Conservation (phyloP, 208 protist genomes). For the Polymyxa betae region DNA sequence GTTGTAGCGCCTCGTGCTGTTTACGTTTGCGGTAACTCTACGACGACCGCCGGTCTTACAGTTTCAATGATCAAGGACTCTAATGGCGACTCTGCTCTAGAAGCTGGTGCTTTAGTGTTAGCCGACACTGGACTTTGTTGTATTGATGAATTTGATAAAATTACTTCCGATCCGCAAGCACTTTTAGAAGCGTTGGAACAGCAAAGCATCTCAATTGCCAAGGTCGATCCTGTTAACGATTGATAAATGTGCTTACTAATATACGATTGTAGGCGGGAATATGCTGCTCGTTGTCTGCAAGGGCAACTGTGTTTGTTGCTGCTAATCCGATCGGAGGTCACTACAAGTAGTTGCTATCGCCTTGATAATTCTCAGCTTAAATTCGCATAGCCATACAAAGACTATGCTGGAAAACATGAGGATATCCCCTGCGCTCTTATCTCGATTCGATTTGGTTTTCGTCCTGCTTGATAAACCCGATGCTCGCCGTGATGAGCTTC, state of each 20-base stretch:
- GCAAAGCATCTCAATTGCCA: constrained; percentile 97
- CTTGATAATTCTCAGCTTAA: constrained; percentile 75
- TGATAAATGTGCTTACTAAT: neutral
- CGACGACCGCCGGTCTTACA: constrained; percentile 93
- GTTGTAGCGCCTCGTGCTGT: constrained; percentile 90
- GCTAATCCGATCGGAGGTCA: constrained; percentile 94
- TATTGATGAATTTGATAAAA: constrained; percentile 99
- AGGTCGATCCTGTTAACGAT: constrained; percentile 80
- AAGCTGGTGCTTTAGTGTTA: constrained; percentile 96
- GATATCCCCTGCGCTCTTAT: constrained; percentile 89
- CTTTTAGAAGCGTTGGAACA: constrained; percentile 99
- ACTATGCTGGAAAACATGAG: constrained; percentile 93
- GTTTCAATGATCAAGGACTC: constrained; percentile 91
- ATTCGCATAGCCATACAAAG: constrained; percentile 74
- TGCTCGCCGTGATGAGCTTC: constrained; percentile 68
- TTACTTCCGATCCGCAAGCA: constrained; percentile 89
- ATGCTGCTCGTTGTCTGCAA: constrained; percentile 8
- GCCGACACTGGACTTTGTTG: constrained; percentile 95
- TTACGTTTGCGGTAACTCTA: constrained; percentile 97
- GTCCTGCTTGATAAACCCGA: constrained; percentile 86
- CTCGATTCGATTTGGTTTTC: constrained; percentile 98
- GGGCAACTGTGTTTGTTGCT: constrained; percentile 88
- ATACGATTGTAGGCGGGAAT: constrained; percentile 50
- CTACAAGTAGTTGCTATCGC: constrained; percentile 75
- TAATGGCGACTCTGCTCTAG: constrained; percentile 77